These are phyloP conservation scores for Aspergillus persii DNA, from an alignment of 2,329 filamentous ascomycete genomes.

Conservation along the genomic window DNA sequence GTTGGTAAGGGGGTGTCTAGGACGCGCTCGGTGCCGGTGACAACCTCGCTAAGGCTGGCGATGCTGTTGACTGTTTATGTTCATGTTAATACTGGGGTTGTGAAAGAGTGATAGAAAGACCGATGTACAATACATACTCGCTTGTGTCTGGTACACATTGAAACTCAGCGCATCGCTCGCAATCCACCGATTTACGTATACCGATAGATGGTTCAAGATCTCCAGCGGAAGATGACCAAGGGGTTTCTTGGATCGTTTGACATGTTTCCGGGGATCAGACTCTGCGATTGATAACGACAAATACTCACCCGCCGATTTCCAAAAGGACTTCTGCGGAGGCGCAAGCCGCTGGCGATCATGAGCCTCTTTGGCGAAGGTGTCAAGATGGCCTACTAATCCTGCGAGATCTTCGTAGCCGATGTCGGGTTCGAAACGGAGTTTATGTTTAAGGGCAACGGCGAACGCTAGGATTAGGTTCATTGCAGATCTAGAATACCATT, in stretches of 20 bases:
- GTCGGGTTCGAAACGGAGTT: slow-evolving; percentile 79
- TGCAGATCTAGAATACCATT: slow-evolving; percentile 48
- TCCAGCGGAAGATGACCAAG: slow-evolving; percentile 82
- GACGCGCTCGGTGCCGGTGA: slow-evolving; percentile 72
- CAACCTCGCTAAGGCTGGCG: slow-evolving; percentile 66
- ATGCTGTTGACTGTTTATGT: slow-evolving; percentile 54
- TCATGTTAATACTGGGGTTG: not conserved
- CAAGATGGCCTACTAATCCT: slow-evolving; percentile 67
- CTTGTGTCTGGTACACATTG: slow-evolving; percentile 38
- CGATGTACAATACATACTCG: slow-evolving; percentile 26
- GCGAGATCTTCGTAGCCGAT: slow-evolving; percentile 72
- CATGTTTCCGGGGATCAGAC: slow-evolving; percentile 72
- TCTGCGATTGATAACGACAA: slow-evolving; percentile 74
- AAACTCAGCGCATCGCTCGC: slow-evolving; percentile 37
- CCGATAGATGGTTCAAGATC: slow-evolving; percentile 69
- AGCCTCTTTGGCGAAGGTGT: slow-evolving; percentile 68
- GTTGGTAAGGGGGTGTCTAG: slow-evolving; percentile 78
- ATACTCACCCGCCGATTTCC: slow-evolving; percentile 68
- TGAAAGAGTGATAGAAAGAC: too few species aligned
- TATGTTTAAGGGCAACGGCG: slow-evolving; percentile 77
- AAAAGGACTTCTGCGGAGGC: slow-evolving; percentile 48
- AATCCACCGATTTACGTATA: slow-evolving; percentile 63
- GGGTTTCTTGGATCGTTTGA: slow-evolving; percentile 70
- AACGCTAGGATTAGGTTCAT: slow-evolving; percentile 78
- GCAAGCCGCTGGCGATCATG: slow-evolving; percentile 42